phyloP scores from a whole-genome alignment of 257 asterid genomes.

The Scutellaria barbata region DNA sequence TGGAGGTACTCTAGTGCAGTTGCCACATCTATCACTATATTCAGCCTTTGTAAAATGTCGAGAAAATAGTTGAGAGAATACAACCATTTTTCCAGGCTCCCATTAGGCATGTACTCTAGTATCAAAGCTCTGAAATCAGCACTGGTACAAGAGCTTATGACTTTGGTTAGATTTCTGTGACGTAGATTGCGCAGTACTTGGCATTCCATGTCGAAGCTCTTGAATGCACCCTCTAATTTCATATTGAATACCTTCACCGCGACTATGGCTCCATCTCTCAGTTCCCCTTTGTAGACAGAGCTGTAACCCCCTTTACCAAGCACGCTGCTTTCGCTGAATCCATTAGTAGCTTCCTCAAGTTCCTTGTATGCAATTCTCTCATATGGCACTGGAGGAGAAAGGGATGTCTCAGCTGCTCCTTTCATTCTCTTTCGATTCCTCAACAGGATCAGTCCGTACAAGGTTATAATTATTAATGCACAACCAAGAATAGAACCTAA shows the following conservation, averaged over 20 bases:
- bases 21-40: conserved; percentile 39
- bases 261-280: conserved; percentile 21
- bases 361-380: conserved; percentile 38
- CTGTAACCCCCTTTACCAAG: conserved; percentile 36
- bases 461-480: not conserved
- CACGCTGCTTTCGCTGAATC: conserved; percentile 32
- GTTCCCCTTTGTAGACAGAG: conserved; percentile 36
- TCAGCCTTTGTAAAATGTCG: conserved; percentile 30
- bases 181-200: conserved; percentile 30
- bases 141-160: conserved; percentile 30
- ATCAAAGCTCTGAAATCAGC: conserved; percentile 32
- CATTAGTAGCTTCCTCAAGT: conserved; percentile 34
- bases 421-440: not conserved
- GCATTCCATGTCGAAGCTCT: conserved; percentile 40
- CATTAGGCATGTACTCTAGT: conserved; percentile 33
- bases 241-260: conserved; percentile 45
- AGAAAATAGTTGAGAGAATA: conserved; percentile 30
- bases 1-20: conserved; percentile 40
- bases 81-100: conserved; percentile 39
- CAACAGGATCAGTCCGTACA: not conserved
- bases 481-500: not conserved
- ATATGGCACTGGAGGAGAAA: not conserved
- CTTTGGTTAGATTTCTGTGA: conserved; percentile 28
- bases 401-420: not conserved
- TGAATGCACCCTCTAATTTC: conserved; percentile 26